Conservation (phyloP, 2,329 filamentous ascomycete genomes). For the Cyphellophora europaea region DNA sequence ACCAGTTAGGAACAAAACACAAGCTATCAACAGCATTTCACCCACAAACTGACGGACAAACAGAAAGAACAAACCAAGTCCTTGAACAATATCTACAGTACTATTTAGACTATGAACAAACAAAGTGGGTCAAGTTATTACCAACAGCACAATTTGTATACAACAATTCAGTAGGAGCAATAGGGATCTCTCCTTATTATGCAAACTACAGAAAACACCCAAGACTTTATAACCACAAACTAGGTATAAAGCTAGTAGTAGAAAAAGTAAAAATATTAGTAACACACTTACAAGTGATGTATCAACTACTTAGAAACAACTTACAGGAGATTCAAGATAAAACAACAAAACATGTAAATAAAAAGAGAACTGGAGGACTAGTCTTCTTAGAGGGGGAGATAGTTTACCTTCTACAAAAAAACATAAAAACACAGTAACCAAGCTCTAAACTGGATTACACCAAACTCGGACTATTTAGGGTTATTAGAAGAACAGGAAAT, state of each 20-base stretch:
- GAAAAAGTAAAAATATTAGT: slow-evolving; percentile 3
- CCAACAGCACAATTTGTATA: not conserved
- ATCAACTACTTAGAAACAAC: slow-evolving; percentile 2
- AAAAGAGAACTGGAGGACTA: slow-evolving; percentile 5
- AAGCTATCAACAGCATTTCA: slow-evolving; percentile 8
- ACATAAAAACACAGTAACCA: slow-evolving; percentile 8
- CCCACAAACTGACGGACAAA: slow-evolving; percentile 6
- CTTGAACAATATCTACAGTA: slow-evolving; percentile 6
- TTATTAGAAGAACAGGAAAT: slow-evolving; percentile 1
- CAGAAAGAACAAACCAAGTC: slow-evolving; percentile 6
- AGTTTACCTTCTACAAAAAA: slow-evolving; percentile 4
- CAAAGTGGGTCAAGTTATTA: slow-evolving; percentile 2
- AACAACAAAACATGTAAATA: slow-evolving; percentile 2
- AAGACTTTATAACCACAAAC: not conserved
- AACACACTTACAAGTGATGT: not conserved
- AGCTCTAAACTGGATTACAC: slow-evolving; percentile 5
- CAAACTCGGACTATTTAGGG: slow-evolving; percentile 5
- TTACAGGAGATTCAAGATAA: slow-evolving; percentile 1
- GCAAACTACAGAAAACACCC: slow-evolving; percentile 1
- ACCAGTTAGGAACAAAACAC: slow-evolving; percentile 2
- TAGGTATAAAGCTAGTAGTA: not conserved
- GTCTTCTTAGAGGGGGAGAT: slow-evolving; percentile 2
- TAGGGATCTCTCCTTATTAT: not conserved
- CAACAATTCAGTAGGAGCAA: not conserved
- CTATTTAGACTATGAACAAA: slow-evolving; percentile 6